Base-by-base conservation (phyloP, 1,139 yeast species). In the Zygoascus meyerae region DNA sequence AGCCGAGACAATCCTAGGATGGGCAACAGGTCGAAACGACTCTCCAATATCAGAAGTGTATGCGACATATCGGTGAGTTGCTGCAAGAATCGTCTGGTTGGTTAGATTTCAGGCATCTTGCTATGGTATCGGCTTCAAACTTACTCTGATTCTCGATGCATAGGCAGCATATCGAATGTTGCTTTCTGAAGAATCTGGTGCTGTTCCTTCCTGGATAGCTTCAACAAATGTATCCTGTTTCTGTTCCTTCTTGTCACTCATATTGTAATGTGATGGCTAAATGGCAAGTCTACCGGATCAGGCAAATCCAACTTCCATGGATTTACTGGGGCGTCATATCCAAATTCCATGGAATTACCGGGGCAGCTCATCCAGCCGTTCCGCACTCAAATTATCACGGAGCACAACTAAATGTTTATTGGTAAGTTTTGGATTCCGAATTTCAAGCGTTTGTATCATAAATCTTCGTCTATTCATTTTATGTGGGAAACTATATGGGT, bases 1-100 rank as follows among this genome's bases (percentile, higher is more conserved):
- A 1, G 78, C 56, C 17, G 70, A 73, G 15, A 86, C 94, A 32
- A 81, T 50, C 35, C 59, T 58, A 1, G 94, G 90, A 57, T 81
- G 84, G 6, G 87, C 92, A 15, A 86, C 84, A 0, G 95, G 95
- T 47, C 95, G 73, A 66, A 86, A 86, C n/a, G 92, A 83, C 62
- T 86, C 95, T 18, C 95, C 95, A 54, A 86, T 80, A 61, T 86
- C 95, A 0, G 92, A 83, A 5, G 95, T 85, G 64, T 86, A 86
- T 2, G 95, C 95, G 21, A 86, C 86, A 60, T 86, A 86, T 56
- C 95, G 69, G 60, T 83, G 92, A n/a, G 90, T 78, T 6, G 94
- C 89, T 47, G 73, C 60, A 47, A 84, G 70, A 53, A 85, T 54
- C 12, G 58, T 48, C 49, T 49, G 15, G 29, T n/a, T 2, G 7